Evolutionary conservation across 805 yeast species (phyloP).

Genomic region (Candida wancherniae): DNA sequence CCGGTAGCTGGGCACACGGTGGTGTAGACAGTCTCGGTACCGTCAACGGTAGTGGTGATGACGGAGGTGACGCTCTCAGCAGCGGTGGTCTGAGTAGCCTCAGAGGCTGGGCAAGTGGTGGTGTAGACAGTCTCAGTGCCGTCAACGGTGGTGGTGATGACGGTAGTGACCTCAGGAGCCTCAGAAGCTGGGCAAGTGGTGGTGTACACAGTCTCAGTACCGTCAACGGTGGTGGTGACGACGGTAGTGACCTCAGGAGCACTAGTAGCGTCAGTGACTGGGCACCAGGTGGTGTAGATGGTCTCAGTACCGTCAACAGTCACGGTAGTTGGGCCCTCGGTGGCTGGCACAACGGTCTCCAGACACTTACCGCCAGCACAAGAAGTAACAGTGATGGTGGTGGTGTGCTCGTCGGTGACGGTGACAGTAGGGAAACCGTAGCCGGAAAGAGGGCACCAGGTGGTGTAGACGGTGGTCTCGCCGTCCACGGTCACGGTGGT

Average conservation of each 20-base stretch:
- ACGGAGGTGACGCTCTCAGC: conserved; percentile 13
- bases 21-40: conserved; percentile 13
- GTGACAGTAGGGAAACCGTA: too few species aligned
- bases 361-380: conserved; percentile 12
- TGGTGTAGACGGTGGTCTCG: conserved; percentile 22
- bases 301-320: conserved; percentile 18
- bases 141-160: conserved; percentile 16
- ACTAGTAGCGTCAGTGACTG: conserved; percentile 19
- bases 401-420: conserved; percentile 14
- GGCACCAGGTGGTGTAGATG: conserved; percentile 33
- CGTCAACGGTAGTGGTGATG: conserved; percentile 17
- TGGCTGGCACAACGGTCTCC: conserved; percentile 19
- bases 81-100: too few species aligned
- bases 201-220: conserved; percentile 13
- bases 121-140: conserved; percentile 21
- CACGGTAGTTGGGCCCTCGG: conserved; percentile 29
- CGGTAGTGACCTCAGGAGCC: conserved; percentile 12
- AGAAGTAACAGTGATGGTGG: conserved; percentile 25
- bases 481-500: conserved; percentile 20
- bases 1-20: conserved; percentile 9
- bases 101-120: conserved; percentile 17
- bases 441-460: conserved; percentile 35
- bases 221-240: conserved; percentile 13
- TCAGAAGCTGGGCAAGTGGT: conserved; percentile 10
- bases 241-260: conserved; percentile 26